Base-by-base conservation (phyloP, 257 asterid genomes). In the Marsdenia floribunda region DNA sequence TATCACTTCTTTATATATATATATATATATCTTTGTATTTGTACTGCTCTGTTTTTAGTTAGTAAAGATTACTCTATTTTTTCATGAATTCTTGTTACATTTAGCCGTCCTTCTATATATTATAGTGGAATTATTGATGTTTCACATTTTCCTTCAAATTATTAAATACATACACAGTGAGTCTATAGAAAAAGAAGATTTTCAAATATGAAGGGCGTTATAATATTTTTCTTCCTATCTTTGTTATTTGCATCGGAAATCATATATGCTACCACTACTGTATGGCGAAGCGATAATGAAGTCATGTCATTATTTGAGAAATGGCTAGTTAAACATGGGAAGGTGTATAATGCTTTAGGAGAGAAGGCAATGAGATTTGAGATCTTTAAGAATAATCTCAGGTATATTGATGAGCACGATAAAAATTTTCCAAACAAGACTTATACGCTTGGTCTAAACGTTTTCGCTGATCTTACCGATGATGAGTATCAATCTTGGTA, bases 401-500 rank as follows among this genome's bases (percentile, higher is more conserved):
- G 59, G 81, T 92, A 87, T 80, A 83, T 92, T 49, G 96, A 92
- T 16, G 86, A 90, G 65, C 89, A 86, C 68, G 90, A 92, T 78
- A 82, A 85, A n/a, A 14, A 8, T 5, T 40, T 76, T 71, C 69
- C 82, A 0, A 70, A 85, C 73, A 83, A 87, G 83, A 87, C 80
- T 18, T 87, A 80, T 75, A 78, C 81, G 79, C 87, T 92, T 22
- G 96, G 96, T 2, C 74, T 89, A 71, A 90, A 86, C 85, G 86
- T 88, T 76, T 90, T 92, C 76, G 92, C 96, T n/a, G 97, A 92
- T 70, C 82, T 87, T 74, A 83, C 90, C 44, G 85, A 83, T 79
- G 86, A 81, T 44, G 97, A 92, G 91, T 92, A 85, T 84, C 85
- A 89, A 73, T 76, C 77, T 4, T 68, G 60, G 18, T 81, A 82